A percentile compares a stretch with the other conserved stretches of the same genome.
phyloP scores from a whole-genome alignment of 176 grass and related monocot genomes.

The Oryza coarctata region DNA sequence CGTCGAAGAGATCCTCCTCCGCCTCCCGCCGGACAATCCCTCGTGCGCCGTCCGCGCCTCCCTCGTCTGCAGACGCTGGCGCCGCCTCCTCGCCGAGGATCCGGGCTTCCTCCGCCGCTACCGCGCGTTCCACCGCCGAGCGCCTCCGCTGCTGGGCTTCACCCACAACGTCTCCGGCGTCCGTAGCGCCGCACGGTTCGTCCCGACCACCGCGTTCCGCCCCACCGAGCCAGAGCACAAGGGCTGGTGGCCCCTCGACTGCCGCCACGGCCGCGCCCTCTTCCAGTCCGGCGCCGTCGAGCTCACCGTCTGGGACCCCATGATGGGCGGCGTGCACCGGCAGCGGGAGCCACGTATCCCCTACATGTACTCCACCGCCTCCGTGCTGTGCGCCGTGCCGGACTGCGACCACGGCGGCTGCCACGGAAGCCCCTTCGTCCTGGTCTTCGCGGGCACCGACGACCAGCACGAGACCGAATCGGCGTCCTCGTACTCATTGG shows the following conservation, averaged over 20 bases:
- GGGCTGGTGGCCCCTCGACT: neutral
- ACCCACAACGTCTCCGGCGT: neutral
- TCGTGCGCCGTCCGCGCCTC: neutral
- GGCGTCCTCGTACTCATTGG: neutral
- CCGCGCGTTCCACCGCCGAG: slow-evolving; percentile 1
- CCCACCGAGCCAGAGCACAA: neutral
- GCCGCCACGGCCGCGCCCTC: slow-evolving; percentile 28
- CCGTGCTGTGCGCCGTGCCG: neutral
- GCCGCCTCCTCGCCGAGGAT: neutral
- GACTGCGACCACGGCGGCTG: neutral
- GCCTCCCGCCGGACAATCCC: slow-evolving; percentile 7
- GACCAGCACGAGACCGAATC: neutral
- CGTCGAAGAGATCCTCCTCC: slow-evolving; percentile 18
- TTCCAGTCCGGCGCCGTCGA: neutral
- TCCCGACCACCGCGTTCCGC: neutral
- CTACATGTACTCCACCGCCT: neutral
- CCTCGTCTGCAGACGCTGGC: slow-evolving; percentile 16
- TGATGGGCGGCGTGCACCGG: neutral
- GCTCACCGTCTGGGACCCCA: slow-evolving; percentile 13
- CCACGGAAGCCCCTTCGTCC: neutral
- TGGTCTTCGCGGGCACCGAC: neutral
- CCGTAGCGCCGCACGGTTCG: neutral
- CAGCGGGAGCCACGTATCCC: neutral
- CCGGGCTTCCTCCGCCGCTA: slow-evolving; percentile 15
- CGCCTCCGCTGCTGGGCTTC: neutral